Percentiles rank a stretch among this genome's conserved stretches.
These are phyloP conservation scores for Arthonia radiata DNA, from an alignment of 495 filamentous ascomycete species.

Conservation along the genomic window DNA sequence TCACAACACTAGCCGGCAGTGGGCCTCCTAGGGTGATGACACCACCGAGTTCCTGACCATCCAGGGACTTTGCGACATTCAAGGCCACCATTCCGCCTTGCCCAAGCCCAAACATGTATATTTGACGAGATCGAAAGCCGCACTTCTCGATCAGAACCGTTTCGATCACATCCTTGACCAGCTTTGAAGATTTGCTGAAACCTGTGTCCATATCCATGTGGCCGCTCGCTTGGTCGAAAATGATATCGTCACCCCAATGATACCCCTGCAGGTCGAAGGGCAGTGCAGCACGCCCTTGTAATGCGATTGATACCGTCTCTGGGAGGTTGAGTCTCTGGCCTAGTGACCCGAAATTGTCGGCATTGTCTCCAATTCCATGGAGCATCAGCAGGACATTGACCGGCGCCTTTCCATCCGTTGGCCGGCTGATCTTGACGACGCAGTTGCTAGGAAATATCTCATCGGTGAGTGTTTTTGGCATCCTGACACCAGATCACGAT, in stretches of 20 bases:
- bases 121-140: constrained; percentile 40
- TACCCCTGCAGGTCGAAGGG: constrained; percentile 49
- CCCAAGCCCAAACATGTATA: constrained; percentile 63
- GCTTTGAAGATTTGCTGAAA: constrained; percentile 26
- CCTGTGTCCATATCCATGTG: constrained; percentile 59
- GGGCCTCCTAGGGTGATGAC: constrained; percentile 56
- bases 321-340: constrained; percentile 52
- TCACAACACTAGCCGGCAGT: constrained; percentile 19
- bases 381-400: constrained; percentile 67
- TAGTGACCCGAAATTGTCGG: constrained; percentile 42
- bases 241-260: constrained; percentile 85
- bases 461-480: too few relatives aligned
- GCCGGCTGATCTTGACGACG: too few relatives aligned
- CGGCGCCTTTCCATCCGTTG: too few relatives aligned
- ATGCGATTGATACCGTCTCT: constrained; percentile 49
- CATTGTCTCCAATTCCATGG: constrained; percentile 70
- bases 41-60: constrained; percentile 22
- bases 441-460: too few relatives aligned
- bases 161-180: constrained; percentile 30
- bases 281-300: constrained; percentile 48
- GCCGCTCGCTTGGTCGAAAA: constrained; percentile 33
- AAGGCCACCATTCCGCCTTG: constrained; percentile 70
- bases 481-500: too few relatives aligned
- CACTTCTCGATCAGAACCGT: constrained; percentile 38
- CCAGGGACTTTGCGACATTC: constrained; percentile 20